Evolutionary conservation across 805 yeast species (phyloP).

Genomic region (Spathaspora passalidarum): DNA sequence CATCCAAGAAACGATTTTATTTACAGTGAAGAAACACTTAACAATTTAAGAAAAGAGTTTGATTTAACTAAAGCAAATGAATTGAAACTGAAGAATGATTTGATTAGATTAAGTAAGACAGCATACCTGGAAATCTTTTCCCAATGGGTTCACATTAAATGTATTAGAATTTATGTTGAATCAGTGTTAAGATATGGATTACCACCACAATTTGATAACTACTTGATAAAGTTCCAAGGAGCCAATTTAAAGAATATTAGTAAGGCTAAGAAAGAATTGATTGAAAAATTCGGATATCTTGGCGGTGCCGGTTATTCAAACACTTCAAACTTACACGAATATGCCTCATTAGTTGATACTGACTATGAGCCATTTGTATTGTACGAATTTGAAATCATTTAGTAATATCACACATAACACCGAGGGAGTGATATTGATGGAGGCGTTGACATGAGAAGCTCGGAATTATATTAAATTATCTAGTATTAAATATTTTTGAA

Average conservation of each 20-base stretch:
- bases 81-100: conserved; percentile 67
- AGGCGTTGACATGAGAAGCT: too few relatives aligned
- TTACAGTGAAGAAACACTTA: conserved; percentile 74
- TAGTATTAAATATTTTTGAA: not conserved
- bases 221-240: conserved; percentile 43
- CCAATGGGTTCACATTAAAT: conserved; percentile 88
- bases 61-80: conserved; percentile 74
- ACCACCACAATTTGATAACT: conserved; percentile 82
- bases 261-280: conserved; percentile 66
- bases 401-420: too few relatives aligned
- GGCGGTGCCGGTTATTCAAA: conserved; percentile 85
- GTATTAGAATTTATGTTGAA: conserved; percentile 86
- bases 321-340: conserved; percentile 76
- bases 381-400: conserved; percentile 48
- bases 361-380: conserved; percentile 96
- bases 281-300: conserved; percentile 77
- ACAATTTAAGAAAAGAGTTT: conserved; percentile 73
- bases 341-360: conserved; percentile 87
- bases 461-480: not conserved
- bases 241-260: conserved; percentile 33
- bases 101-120: conserved; percentile 77
- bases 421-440: too few relatives aligned
- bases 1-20: conserved; percentile 84
- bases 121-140: conserved; percentile 86
- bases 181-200: conserved; percentile 93